phyloP scores from a whole-genome alignment of 1,139 yeast genomes.

The Geotrichum candidum region DNA sequence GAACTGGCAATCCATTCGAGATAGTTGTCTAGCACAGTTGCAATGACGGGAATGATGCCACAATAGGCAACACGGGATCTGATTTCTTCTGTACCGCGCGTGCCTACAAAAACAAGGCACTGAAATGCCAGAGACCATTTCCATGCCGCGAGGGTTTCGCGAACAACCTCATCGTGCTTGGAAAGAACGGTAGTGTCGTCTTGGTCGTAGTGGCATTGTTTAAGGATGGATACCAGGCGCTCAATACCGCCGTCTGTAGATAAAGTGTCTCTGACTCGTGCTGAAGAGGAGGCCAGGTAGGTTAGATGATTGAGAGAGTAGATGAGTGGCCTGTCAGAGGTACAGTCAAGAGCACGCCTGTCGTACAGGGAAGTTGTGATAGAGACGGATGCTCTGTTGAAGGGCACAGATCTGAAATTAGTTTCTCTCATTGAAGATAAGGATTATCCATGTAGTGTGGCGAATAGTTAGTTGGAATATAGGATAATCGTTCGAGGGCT shows the following conservation, averaged over 20 bases:
- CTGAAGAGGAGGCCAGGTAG: conserved; percentile 76
- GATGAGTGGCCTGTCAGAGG: conserved; percentile 83
- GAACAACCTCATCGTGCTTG: conserved; percentile 5
- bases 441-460: not conserved
- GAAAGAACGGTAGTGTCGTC: conserved; percentile 1
- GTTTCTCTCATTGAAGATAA: conserved; percentile 69
- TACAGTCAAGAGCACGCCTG: conserved; percentile 85
- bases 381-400: conserved; percentile 84
- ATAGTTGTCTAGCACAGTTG: conserved; percentile 87
- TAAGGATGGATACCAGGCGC: conserved; percentile 75
- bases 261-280: conserved; percentile 84
- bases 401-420: conserved; percentile 69
- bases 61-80: conserved; percentile 85
- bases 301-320: conserved; percentile 88
- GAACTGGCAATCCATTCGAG: conserved; percentile 31
- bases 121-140: conserved; percentile 95
- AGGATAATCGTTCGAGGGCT: not conserved
- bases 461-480: not conserved
- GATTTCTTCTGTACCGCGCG: conserved; percentile 83
- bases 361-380: conserved; percentile 87
- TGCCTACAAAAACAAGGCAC: conserved; percentile 83
- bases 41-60: conserved; percentile 83
- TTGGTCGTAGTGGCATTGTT: conserved; percentile 55
- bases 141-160: conserved; percentile 67
- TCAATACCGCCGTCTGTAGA: conserved; percentile 90